A percentile compares a stretch with the other conserved stretches of the same genome.
Conservation (phyloP, 805 yeast genomes). For the Peterozyma toletana region DNA sequence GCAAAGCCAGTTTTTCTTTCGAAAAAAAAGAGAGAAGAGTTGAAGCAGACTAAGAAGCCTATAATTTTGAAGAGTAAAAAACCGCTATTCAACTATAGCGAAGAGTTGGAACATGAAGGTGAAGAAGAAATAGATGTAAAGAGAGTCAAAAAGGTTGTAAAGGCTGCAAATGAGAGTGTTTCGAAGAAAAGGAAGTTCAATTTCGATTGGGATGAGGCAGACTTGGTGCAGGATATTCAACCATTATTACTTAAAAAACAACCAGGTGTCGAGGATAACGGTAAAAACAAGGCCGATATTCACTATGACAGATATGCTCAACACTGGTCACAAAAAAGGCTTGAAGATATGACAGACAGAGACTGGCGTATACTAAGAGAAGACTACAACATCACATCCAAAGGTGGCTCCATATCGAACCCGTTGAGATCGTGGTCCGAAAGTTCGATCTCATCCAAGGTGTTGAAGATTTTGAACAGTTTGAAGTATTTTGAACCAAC, state of each 20-base stretch:
- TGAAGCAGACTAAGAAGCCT: slow-evolving; percentile 17
- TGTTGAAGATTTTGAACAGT: slow-evolving; percentile 28
- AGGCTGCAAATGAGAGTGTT: neutral
- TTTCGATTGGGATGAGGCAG: slow-evolving; percentile 72
- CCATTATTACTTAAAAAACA: slow-evolving; percentile 26
- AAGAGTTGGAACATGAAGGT: neutral
- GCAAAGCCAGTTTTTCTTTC: slow-evolving; percentile 36
- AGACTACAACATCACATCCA: slow-evolving; percentile 61
- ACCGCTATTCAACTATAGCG: neutral
- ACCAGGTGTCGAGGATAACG: slow-evolving; percentile 17
- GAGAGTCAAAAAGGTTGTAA: neutral
- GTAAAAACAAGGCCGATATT: neutral
- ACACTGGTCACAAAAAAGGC: slow-evolving; percentile 67
- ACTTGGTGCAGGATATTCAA: slow-evolving; percentile 41
- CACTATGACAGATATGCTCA: neutral
- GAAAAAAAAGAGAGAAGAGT: slow-evolving; percentile 33
- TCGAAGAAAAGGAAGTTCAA: slow-evolving; percentile 33
- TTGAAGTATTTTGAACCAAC: slow-evolving; percentile 63
- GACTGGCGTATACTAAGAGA: slow-evolving; percentile 89
- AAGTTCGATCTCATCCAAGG: slow-evolving; percentile 34
- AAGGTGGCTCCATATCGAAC: slow-evolving; percentile 38
- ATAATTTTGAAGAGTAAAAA: slow-evolving; percentile 4
- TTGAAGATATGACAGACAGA: slow-evolving; percentile 61
- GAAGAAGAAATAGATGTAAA: neutral
- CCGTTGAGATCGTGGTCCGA: slow-evolving; percentile 80